These are phyloP conservation scores for Mortierella sp. DNA, from an alignment of 371 early-diverging fungal species.

Conservation along the genomic window DNA sequence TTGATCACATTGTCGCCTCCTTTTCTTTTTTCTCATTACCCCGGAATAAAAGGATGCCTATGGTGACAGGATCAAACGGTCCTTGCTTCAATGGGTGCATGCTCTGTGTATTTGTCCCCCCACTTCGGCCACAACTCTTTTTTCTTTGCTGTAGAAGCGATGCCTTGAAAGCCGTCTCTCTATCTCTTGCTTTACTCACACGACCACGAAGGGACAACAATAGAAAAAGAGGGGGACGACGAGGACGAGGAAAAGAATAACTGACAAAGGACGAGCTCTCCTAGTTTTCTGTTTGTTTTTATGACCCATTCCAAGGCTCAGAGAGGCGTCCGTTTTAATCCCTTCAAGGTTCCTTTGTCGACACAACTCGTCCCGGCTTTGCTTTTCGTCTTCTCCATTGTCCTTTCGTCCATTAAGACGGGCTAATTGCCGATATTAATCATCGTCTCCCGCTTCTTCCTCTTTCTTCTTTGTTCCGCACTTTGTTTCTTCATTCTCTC, in stretches of 20 bases:
- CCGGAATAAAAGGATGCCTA: not conserved
- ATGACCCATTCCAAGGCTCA: not conserved
- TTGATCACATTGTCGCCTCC: not conserved
- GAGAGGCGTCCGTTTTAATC: not conserved
- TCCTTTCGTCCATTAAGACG: not conserved
- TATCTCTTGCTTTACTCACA: not conserved
- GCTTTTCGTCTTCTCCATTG: not conserved
- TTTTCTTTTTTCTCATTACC: not conserved
- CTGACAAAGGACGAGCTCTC: constrained; percentile 1
- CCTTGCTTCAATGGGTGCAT: not conserved
- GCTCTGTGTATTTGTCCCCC: not conserved
- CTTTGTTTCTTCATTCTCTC: constrained; percentile 25
- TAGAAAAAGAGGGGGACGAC: not conserved
- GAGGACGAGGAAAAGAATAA: not conserved
- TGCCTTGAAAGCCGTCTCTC: not conserved
- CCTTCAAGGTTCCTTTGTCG: not conserved
- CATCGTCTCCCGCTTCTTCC: not conserved
- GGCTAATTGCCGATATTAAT: not conserved
- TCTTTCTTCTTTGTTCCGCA: constrained; percentile 13
- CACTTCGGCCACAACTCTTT: not conserved
- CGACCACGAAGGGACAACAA: not conserved
- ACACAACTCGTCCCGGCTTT: not conserved
- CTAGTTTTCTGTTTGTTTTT: constrained; percentile 5
- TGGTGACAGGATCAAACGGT: not conserved
- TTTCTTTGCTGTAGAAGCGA: not conserved